Conservation (phyloP, 2,329 filamentous ascomycete genomes). For the Colletotrichum nymphaeae region DNA sequence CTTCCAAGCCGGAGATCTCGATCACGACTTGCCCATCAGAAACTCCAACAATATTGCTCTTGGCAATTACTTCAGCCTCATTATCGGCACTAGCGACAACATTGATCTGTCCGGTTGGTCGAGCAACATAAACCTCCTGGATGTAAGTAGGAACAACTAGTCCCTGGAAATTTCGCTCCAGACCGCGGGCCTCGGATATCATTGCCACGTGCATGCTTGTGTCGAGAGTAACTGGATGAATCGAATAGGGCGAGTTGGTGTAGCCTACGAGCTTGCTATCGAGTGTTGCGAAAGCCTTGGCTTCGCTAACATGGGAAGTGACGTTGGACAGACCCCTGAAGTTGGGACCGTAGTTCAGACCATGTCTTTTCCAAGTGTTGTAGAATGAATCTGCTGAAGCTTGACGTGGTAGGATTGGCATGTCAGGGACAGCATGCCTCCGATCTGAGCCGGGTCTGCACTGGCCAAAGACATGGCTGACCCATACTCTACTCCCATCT, state of each 20-base stretch:
- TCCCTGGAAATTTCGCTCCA: conserved; percentile 3
- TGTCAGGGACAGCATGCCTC: neutral
- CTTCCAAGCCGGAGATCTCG: conserved; percentile 16
- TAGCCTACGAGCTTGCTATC: neutral
- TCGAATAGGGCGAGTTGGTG: conserved; percentile 36
- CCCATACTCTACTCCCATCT: conserved; percentile 30
- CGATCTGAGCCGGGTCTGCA: conserved; percentile 2
- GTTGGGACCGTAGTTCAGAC: conserved; percentile 44
- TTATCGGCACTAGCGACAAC: neutral
- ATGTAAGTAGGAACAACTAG: conserved; percentile 15
- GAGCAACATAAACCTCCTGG: conserved; percentile 18
- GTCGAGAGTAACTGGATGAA: conserved; percentile 54
- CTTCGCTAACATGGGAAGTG: conserved; percentile 7
- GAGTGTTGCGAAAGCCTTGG: conserved; percentile 11
- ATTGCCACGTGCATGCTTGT: conserved; percentile 45
- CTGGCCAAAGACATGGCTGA: conserved; percentile 11
- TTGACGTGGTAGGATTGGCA: conserved; percentile 34
- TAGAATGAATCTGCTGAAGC: conserved; percentile 41
- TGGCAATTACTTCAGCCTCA: neutral
- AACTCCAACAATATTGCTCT: neutral
- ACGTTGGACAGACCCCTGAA: conserved; percentile 37
- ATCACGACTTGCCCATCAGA: conserved; percentile 14
- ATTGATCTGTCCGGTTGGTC: neutral
- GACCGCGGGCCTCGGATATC: conserved; percentile 34
- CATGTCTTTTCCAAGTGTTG: conserved; percentile 41